Percentiles rank a stretch among this genome's conserved stretches.
These are phyloP conservation scores for Pseudocercospora vitis DNA, from an alignment of 2,329 filamentous ascomycete genomes.

Conservation along the genomic window DNA sequence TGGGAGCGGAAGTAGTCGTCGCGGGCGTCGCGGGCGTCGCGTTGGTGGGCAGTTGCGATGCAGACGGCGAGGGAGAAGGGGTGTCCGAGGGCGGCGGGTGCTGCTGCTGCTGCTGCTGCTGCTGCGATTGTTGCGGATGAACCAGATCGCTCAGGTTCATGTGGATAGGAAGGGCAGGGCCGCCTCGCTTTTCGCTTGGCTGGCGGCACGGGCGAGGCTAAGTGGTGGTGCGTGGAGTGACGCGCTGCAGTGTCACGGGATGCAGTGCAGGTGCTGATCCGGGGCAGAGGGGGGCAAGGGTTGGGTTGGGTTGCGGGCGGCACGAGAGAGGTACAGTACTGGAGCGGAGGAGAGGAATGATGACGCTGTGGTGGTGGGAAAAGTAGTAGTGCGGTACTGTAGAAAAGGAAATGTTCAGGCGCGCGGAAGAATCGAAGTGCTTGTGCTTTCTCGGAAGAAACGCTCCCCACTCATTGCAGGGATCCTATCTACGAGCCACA, in stretches of 20 bases:
- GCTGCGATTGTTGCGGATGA: conserved; percentile 4
- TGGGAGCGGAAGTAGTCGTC: conserved; percentile 15
- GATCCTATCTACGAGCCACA: too few species aligned
- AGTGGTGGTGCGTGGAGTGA: conserved; percentile 2
- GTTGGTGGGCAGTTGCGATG: background rate
- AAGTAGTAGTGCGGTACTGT: background rate
- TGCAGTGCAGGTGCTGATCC: conserved; percentile 1
- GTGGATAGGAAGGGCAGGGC: background rate
- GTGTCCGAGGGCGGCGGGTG: background rate
- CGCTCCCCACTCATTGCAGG: background rate
- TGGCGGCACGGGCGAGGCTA: background rate
- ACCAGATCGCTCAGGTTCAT: conserved; percentile 6
- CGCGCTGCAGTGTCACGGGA: conserved; percentile 1
- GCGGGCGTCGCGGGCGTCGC: background rate
- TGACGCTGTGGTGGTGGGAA: too few species aligned
- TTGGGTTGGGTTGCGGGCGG: background rate
- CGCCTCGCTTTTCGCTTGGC: background rate
- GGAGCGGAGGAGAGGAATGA: background rate
- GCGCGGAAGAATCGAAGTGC: background rate
- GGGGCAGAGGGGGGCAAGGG: background rate
- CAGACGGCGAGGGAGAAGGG: background rate
- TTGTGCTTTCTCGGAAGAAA: too few species aligned
- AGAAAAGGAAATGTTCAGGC: background rate
- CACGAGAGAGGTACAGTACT: background rate
- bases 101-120: background rate